Base-by-base conservation (phyloP, 2,329 filamentous ascomycete species). In the Penicillium sp. region DNA sequence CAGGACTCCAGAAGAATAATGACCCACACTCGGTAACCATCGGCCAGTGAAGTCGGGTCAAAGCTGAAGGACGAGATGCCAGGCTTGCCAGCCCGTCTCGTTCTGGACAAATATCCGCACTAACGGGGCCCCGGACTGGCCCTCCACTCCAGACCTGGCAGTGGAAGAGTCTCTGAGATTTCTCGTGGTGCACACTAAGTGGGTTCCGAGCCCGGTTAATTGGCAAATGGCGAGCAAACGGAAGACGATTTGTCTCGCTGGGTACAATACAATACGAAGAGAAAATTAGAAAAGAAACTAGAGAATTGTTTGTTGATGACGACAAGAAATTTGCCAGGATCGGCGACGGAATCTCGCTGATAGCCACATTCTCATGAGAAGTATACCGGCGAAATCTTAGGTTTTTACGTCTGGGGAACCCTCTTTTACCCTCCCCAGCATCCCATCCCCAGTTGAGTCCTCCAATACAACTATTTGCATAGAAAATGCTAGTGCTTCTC, bases 61-160 rank as follows among this genome's bases (percentile, higher is more conserved):
- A 39, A n/a, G 43, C 57, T 49, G 49, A 50, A 25, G 35, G 55
- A 61, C 28, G 45, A 48, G 54, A 58, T 59, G 37, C 34, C 20
- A 20, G 20, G 2, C 20, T 20, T 20, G 20, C 20, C 12, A 54
- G 12, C 7, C 42, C 22, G 54, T 55, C 62, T 59, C 42, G 41
- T 66, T 63, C 64, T 60, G 60, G 64, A 35, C 57, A 65, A 60
- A 59, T 59, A 55, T 34, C 63, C 64, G 62, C 47, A 52, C 41
- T 61, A 45, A 60, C 22, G 64, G 62, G 62, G 47, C 54, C 64
- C 64, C 64, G 60, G 64, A 65, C 61, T 66, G 61, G 42, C 20
- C 31, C 31, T 31, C 31, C 31, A 31, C 41, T 55, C 34, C 25
- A 25, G 35, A n/a, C 25, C 35, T 28, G 37, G 48, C 17, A 20